phyloP scores from a whole-genome alignment of 2,329 filamentous ascomycete genomes.

The Alternaria gansuensis region DNA sequence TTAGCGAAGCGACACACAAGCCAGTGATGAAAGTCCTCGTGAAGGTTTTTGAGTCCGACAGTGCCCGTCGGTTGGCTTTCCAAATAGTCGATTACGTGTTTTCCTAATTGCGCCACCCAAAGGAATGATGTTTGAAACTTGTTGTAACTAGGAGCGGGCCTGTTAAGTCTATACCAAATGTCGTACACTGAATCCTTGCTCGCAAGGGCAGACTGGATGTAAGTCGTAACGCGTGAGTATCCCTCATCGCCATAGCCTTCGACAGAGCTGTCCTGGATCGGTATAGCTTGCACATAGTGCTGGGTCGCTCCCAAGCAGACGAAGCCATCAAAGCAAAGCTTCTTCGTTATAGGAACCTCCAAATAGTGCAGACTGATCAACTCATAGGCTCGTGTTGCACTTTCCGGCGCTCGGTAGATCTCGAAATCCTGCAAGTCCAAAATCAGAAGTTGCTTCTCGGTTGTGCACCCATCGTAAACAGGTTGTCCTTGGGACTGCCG shows the following conservation, averaged over 20 bases:
- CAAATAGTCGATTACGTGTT: slow-evolving; percentile 76
- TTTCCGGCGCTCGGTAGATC: slow-evolving; percentile 26
- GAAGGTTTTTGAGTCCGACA: slow-evolving; percentile 65
- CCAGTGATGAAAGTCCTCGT: slow-evolving; percentile 66
- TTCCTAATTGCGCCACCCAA: slow-evolving; percentile 75
- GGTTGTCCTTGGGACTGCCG: background rate
- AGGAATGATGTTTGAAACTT: slow-evolving; percentile 70
- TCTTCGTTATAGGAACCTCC: slow-evolving; percentile 19
- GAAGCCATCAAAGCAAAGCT: slow-evolving; percentile 41
- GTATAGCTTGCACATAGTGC: slow-evolving; percentile 65
- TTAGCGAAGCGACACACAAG: slow-evolving; percentile 57
- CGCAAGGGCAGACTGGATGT: slow-evolving; percentile 65
- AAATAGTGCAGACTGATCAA: slow-evolving; percentile 29
- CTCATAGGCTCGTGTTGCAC: slow-evolving; percentile 6
- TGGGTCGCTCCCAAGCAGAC: slow-evolving; percentile 57
- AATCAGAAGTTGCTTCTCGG: slow-evolving; percentile 19
- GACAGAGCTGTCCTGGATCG: slow-evolving; percentile 69
- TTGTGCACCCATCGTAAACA: slow-evolving; percentile 10
- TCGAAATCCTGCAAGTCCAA: slow-evolving; percentile 39
- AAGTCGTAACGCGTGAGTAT: slow-evolving; percentile 65
- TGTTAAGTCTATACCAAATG: slow-evolving; percentile 71
- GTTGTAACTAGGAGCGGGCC: slow-evolving; percentile 67
- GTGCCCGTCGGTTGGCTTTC: slow-evolving; percentile 29
- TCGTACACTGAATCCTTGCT: slow-evolving; percentile 38
- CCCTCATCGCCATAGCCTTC: slow-evolving; percentile 68